phyloP scores from a whole-genome alignment of 2,329 filamentous ascomycete species.

The Xylaria sp. region DNA sequence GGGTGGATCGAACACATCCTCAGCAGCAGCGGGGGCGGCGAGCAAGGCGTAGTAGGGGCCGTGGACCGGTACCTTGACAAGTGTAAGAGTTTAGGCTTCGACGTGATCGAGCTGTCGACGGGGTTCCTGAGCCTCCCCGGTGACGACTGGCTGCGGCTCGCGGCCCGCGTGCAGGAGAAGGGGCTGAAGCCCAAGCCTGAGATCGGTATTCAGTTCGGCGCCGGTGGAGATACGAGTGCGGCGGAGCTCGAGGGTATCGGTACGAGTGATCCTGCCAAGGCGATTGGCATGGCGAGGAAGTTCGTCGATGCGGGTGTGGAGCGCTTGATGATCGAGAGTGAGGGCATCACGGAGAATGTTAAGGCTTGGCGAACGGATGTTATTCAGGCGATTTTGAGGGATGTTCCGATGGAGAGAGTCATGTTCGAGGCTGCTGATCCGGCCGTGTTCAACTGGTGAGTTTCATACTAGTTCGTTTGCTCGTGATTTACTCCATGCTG shows the following conservation, averaged over 20 bases:
- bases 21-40: background rate
- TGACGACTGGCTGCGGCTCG: conserved; percentile 7
- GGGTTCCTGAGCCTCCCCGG: conserved; percentile 1
- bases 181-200: background rate
- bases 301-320: background rate
- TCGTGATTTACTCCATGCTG: background rate
- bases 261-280: background rate
- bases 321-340: background rate
- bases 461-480: background rate
- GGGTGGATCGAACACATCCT: conserved; percentile 6
- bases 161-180: conserved; percentile 3
- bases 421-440: conserved; percentile 8
- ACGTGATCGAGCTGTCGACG: conserved; percentile 1
- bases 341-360: background rate
- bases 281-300: background rate
- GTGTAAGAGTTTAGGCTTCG: background rate
- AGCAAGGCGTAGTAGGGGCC: background rate
- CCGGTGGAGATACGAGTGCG: background rate
- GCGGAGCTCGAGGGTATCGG: background rate
- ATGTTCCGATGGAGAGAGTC: conserved; percentile 1
- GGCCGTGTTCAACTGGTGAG: background rate
- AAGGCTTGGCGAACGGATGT: background rate
- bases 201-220: conserved; percentile 2
- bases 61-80: background rate
- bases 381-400: background rate